phyloP scores from a whole-genome alignment of 2,329 filamentous ascomycete genomes.

The Chrysoporthe austroafricana region DNA sequence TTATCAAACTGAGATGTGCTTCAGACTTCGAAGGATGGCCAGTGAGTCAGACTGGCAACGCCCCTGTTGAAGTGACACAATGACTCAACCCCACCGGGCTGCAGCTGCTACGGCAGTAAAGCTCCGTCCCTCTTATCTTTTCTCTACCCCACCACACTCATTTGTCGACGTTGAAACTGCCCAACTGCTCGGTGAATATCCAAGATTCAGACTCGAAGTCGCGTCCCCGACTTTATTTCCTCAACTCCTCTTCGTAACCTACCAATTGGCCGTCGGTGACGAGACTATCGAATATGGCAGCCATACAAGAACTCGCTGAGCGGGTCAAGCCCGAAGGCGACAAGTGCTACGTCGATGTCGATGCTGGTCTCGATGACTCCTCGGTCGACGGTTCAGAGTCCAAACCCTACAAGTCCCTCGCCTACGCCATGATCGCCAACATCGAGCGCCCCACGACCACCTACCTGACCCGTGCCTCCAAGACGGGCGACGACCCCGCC shows the following conservation, averaged over 20 bases:
- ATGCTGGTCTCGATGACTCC: constrained; percentile 73
- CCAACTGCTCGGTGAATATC: constrained; percentile 3
- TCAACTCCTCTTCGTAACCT: constrained; percentile 10
- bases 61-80: neutral
- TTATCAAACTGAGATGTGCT: neutral
- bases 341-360: constrained; percentile 77
- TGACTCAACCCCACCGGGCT: constrained; percentile 25
- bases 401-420: constrained; percentile 80
- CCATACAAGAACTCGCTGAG: constrained; percentile 54
- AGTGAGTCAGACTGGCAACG: neutral
- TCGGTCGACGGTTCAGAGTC: constrained; percentile 69
- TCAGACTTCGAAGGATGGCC: neutral
- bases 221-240: neutral
- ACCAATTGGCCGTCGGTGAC: constrained; percentile 32
- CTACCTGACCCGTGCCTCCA: constrained; percentile 72
- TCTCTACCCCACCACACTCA: constrained; percentile 27
- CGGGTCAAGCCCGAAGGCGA: constrained; percentile 49
- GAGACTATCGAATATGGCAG: constrained; percentile 42
- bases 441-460: constrained; percentile 59
- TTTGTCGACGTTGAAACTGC: constrained; percentile 16
- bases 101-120: constrained; percentile 1
- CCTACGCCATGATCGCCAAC: constrained; percentile 76
- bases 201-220: constrained; percentile 1
- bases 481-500: constrained; percentile 67
- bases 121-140: constrained; percentile 26